Base-by-base conservation (phyloP, 352 stramenopile genomes). In the Globisporangium solare region DNA sequence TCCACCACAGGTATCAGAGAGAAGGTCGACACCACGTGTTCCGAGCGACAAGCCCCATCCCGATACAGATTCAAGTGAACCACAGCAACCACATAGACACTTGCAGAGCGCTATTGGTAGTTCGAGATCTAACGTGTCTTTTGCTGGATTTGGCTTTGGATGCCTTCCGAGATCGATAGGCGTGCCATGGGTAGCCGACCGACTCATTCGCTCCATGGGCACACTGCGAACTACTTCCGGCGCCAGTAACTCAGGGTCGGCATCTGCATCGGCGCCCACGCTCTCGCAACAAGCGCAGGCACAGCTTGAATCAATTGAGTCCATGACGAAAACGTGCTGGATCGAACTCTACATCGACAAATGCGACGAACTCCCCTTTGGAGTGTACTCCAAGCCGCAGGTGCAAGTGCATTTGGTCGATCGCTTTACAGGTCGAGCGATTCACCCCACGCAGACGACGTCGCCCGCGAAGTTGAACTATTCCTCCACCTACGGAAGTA, bases 351-450 rank as follows among this genome's bases (percentile, higher is more conserved):
- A 71, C 17, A 49, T 89, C 22, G 48, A 69, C 18, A 69, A 66
- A 24, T 81, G 73, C 0, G 76, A 86, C 47, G 74, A 85, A 32
- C 58, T 87, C 55, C 76, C 75, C 17, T 83, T 85, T 51, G 63
- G 60, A 45, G 70, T 58, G 11, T 79, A 71, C 49, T 71, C 61
- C 2, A 63, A 67, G 35, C 79, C 79, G 5, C 58, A 79, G 1
- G 67, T 86, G 15, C 60, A 66, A 4, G 48, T 88, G 15, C 70
- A 86, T 48, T 40, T 85, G 8, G 64, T 88, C 1, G 73, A 88
- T 27, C 43, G 67, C 40, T 86, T 77, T 60, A 79, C 76, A 0
- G 79, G 79, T 5, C 63, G 66, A 56, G 56, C 68, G n/a, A 39
- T 83, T 0, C 66, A 67, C 11, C 55, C 68, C 7, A 21, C 41